Evolutionary conservation across 1,284 basidiomycete genomes (phyloP), one percentile per base, ranked within the genome.

Genomic region (Rhodotorula sp.): DNA sequence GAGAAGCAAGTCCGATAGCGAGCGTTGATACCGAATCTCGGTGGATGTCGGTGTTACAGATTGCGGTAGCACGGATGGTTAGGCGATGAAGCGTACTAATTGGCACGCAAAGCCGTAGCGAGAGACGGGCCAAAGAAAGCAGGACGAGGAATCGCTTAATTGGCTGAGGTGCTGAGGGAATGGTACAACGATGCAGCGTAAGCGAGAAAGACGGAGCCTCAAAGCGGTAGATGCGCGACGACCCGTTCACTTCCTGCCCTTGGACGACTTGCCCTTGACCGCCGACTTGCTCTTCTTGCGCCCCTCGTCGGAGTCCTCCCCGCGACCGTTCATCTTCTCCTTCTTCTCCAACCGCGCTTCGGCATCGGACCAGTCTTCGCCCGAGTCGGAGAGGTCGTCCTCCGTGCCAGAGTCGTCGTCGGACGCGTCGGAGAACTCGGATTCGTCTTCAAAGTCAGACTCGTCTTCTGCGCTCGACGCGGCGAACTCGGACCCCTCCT

Each of bases 331-430:
- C n/a, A 31, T 54, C 60, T 83, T 85, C 57, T 77, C 76, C 62
- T 86, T 86, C 78, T 88, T 89, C 76, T 85, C 86, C 20, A 92
- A 91, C 79, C 95, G 95, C 58, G 87, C 85, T 81, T 98, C 94
- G 34, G 96, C 83, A 78, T 93, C 93, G 78, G 95, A 94, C 94
- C 93, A 97, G 76, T 95, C 93, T 71, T 94, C 92, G 37, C 92
- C 77, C 52, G 71, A 70, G 18, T 75, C 77, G 20, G 64, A 66
- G 28, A 70, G 37, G 26, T 74, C 75, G 26, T 76, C 79, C 40
- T 72, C 57, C 24, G 55, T n/a, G 24, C 26, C 55, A 40, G 59
- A 61, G 5, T 37, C 59, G 13, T n/a, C 28, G 34, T 61, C 59
- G 26, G 73, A 71, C 16, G 61, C 70, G 28, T 64, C 71, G 13